Evolutionary conservation across 225 moss, liverwort and hornwort genomes (phyloP), one percentile per base, ranked within the genome.

Genomic region (Pseudoscleropodium purum): DNA sequence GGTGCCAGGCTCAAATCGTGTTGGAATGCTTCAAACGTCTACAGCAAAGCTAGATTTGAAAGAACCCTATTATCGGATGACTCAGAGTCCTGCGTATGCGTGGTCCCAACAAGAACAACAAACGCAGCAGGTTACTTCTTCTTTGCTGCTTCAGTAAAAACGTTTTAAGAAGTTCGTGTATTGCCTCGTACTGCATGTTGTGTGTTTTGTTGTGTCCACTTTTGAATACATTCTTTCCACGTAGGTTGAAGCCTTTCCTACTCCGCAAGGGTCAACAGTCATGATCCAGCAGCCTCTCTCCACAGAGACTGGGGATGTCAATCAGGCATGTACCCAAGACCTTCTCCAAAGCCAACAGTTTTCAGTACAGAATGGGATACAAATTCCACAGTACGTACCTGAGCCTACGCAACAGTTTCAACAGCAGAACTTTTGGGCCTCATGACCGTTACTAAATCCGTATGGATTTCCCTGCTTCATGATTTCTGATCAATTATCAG

Each of bases 61-160:
- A 84, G 94, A 94, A 77, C 94, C 94, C 4, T 94, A 94, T 79
- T 94, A 94, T 37, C 92, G 94, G 27, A 92, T 94, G 94, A 91
- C 94, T 16, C 94, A 94, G 82, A 91, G 91, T 62, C 91, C 92
- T 45, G 90, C 91, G 82, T 94, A 91, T 66, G 92, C 92, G 30
- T 94, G 94, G 94, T 90, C 92, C 79, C 94, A 92, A 81, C 91
- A 94, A 90, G 92, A 92, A 70, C 92, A 91, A 56, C 90, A 92
- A 56, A 43, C 87, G 66, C 94, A 91, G 69, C 93, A 91, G 94
- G 92, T 92, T 89, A 15, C 54, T 79, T 89, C 89, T 83, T 79
- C 85, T 79, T 86, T 84, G 89, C 88, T 84, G 87, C 68, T 81
- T 85, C 82, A 87, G 78, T 89, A 69, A 86, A 60, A 81, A 87